A percentile compares a stretch with the other conserved stretches of the same genome.
Conservation (phyloP, 2,329 filamentous ascomycete species). For the Colletotrichum sublineola region DNA sequence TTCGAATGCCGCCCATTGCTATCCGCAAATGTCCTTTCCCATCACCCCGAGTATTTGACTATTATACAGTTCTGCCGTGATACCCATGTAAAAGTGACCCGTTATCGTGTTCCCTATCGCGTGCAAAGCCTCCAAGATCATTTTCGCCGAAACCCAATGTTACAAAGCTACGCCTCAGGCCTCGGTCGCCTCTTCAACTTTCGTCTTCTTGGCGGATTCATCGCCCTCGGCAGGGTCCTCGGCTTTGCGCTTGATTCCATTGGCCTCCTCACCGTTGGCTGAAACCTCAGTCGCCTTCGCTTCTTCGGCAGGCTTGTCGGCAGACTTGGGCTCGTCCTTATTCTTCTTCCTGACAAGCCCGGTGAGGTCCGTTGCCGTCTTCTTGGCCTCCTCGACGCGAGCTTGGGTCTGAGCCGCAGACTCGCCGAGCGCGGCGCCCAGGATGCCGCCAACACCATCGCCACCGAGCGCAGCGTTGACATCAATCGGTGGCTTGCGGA, state of each 20-base stretch:
- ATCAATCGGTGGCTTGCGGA: constrained; percentile 73
- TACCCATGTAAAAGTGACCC: constrained; percentile 22
- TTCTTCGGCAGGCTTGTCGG: constrained; percentile 44
- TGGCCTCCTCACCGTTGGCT: constrained; percentile 48
- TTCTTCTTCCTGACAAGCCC: constrained; percentile 82
- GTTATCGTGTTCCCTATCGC: constrained; percentile 11
- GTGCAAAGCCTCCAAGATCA: constrained; percentile 6
- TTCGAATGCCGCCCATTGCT: constrained; percentile 6
- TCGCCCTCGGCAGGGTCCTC: constrained; percentile 54
- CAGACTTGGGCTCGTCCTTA: constrained; percentile 52
- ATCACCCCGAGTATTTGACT: constrained; percentile 19
- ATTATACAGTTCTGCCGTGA: constrained; percentile 36
- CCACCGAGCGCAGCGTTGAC: constrained; percentile 68
- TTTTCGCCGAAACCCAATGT: constrained; percentile 17
- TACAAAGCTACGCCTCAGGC: constrained; percentile 29
- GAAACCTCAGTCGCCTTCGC: constrained; percentile 47
- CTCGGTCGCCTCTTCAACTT: constrained; percentile 49
- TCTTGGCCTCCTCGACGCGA: constrained; percentile 78
- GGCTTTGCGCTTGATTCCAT: constrained; percentile 70
- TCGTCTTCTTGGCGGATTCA: constrained; percentile 51
- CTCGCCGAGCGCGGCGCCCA: constrained; percentile 74
- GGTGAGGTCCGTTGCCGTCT: constrained; percentile 79
- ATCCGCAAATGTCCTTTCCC: constrained; percentile 17
- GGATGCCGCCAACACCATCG: constrained; percentile 68
- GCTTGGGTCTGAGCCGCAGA: constrained; percentile 72